Evolutionary conservation across 2,329 filamentous ascomycete species (phyloP).

Genomic region (Botryotinia calthae): DNA sequence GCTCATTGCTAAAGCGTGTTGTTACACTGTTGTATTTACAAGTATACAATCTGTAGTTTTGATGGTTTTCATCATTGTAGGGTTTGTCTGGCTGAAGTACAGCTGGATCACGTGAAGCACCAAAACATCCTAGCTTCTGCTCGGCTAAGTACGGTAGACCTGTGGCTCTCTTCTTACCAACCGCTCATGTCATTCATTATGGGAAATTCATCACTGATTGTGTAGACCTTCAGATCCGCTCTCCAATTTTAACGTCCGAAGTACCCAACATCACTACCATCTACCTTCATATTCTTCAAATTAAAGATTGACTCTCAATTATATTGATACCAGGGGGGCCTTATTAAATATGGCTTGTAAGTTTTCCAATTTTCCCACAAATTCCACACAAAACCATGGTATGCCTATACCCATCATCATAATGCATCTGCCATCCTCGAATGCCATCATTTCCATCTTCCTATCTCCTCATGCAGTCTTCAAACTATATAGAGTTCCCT

Average conservation of each 20-base stretch:
- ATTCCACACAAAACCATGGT: constrained; percentile 14
- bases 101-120: background rate
- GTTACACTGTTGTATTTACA: background rate
- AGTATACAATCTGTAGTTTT: background rate
- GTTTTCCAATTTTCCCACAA: constrained; percentile 30
- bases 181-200: constrained; percentile 13
- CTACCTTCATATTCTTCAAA: constrained; percentile 18
- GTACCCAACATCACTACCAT: constrained; percentile 24
- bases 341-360: constrained; percentile 43
- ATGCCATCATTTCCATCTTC: constrained; percentile 21
- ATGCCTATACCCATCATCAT: constrained; percentile 28
- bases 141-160: constrained; percentile 12
- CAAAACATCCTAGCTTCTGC: background rate
- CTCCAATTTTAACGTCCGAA: constrained; percentile 25
- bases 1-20: background rate
- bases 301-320: constrained; percentile 24
- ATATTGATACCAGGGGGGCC: constrained; percentile 32
- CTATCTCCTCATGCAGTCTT: constrained; percentile 25
- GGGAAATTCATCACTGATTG: constrained; percentile 14
- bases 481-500: constrained; percentile 20
- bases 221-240: constrained; percentile 16
- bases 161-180: background rate
- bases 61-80: background rate
- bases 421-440: constrained; percentile 29
- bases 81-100: background rate